Evolutionary conservation across 345 rosid species (phyloP), one percentile per base, ranked within the genome.

Genomic region (Murraya paniculata): DNA sequence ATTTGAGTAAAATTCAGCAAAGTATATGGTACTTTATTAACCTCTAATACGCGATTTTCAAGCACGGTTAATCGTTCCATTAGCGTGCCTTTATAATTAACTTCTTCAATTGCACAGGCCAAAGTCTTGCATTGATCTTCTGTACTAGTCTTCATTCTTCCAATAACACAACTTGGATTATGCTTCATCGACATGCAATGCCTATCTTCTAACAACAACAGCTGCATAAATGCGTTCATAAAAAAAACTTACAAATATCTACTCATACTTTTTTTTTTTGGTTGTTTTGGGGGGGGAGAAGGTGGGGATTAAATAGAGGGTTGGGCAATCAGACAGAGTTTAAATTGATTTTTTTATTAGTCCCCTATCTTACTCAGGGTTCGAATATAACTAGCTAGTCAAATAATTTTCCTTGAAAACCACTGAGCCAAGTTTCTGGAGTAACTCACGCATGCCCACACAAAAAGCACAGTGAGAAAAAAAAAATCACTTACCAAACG

Each of bases 51-150:
- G 66, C 81, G 82, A 56, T 77, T 81, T 64, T 86, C 85, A 7
- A 86, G 89, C 77, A 76, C 31, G 33, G 79, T 79, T 7, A 86
- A 69, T 53, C 82, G 68, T 59, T 86, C 86, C 71, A 83, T 69
- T 22, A 83, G 59, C 0, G 81, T 79, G 72, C 91, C 85, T 71
- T 83, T 88, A 31, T 70, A 71, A 25, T 70, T 50, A 35, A 85
- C 89, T 78, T 84, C 89, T 74, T 86, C 86, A 7, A 83, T 79
- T 2, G 82, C 89, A 62, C 82, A 77, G 4, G 83, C 80, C 27
- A 83, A 30, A 60, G 71, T 77, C 82, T 65, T 86, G 77, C 67
- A 64, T 21, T 60, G 31, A 18, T 75, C 82, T 35, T 78, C 75
- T 45, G 22, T 18, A 27, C 28, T 13, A 5, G 22, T 64, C 74